These are phyloP conservation scores for Vaccinium corymbosum DNA, from an alignment of 148 eudicot species.

Conservation along the genomic window DNA sequence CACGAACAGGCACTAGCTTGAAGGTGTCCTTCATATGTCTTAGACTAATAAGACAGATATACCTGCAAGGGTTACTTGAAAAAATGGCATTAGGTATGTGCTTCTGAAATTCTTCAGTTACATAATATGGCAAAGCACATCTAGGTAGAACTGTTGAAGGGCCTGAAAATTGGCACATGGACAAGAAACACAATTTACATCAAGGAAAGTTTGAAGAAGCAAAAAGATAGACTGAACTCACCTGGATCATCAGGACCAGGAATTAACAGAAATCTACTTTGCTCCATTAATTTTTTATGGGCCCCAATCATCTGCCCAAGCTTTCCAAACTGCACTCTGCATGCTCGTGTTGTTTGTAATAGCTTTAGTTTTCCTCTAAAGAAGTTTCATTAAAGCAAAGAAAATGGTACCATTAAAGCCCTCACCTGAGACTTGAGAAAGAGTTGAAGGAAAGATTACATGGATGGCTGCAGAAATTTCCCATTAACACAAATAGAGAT, in stretches of 20 bases:
- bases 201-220: not conserved
- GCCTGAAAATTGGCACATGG: constrained; percentile 34
- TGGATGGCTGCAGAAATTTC: constrained; percentile 84
- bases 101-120: constrained; percentile 70
- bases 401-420: constrained; percentile 1
- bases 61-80: constrained; percentile 96
- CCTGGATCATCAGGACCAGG: constrained; percentile 93
- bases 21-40: not conserved
- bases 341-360: not conserved
- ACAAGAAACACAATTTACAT: constrained; percentile 12
- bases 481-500: constrained; percentile 92
- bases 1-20: constrained; percentile 1
- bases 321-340: constrained; percentile 80
- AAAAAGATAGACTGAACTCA: constrained; percentile 20
- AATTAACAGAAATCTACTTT: constrained; percentile 72
- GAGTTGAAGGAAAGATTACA: constrained; percentile 78
- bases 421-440: constrained; percentile 74
- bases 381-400: not conserved
- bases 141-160: constrained; percentile 91
- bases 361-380: not conserved
- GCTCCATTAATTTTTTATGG: constrained; percentile 62
- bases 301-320: constrained; percentile 81
- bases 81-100: constrained; percentile 73
- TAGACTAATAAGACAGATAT: not conserved
- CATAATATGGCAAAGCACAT: constrained; percentile 71